Base-by-base conservation (phyloP, 2,329 filamentous ascomycete genomes). In the Stachybotrys echinatus region DNA sequence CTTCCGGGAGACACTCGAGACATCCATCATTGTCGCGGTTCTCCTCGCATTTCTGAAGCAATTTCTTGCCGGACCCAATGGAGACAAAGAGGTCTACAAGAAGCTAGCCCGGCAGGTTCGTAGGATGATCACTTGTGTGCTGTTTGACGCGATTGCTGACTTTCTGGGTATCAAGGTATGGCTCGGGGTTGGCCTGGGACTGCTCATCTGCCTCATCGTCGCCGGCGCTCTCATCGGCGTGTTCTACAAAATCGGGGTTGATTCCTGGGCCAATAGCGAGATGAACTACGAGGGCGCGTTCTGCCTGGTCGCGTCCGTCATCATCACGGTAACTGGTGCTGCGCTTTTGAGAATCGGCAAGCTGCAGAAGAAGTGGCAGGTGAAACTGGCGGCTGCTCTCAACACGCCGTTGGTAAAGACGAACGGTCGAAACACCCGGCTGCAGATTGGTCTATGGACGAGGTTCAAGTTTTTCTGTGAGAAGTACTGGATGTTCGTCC, bases 271-370 rank as follows among this genome's bases (percentile, higher is more conserved):
- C 18, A 65, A 70, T 1, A 80, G 84, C 27, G 90, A 95, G 65
- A 76, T 89, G 62, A 81, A 91, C 57, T 95, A 89, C 76, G 90
- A 95, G 64, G 90, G 87, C 50, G 80, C 84, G 40, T 94, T 95
- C 61, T 82, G 79, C 22, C 73, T 95, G 40, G 64, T 95, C 50
- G 89, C 90, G 0, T 77, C 83, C n/a, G 57, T 94, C 58, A 89
- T 95, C 70, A 95, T 95, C 68, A 88, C 87, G 42, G 61, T 90
- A 53, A 86, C 95, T 74, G 90, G 91, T 23, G 85, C 84, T 27
- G 89, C 88, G 3, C 79, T 95, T 31, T 79, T 96, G 8, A 85
- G 90, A 23, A 79, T 95, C 47, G 87, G 84, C 53, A 94, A 92
- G 68, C 80, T 94, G 67, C 87, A 91, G 65, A 86, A 88, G 54